Percentiles rank a stretch among this genome's conserved stretches.
Evolutionary conservation across 768 basidiomycete genomes (phyloP).

Genomic region (Boletus subparvulus): DNA sequence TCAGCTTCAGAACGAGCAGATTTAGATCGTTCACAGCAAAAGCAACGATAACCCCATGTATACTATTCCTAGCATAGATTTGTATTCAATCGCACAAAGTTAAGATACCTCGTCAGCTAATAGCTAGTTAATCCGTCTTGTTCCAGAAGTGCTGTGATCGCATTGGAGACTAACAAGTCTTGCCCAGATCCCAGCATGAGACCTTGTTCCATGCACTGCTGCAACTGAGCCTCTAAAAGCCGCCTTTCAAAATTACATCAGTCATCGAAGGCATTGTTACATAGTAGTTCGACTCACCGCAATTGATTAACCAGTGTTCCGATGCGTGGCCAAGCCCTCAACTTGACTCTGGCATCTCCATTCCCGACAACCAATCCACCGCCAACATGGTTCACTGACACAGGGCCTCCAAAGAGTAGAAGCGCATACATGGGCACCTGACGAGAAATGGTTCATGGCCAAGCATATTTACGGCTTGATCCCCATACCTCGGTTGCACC

Average conservation of each 20-base stretch:
- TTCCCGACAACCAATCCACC: constrained; percentile 70
- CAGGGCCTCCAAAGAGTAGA: constrained; percentile 78
- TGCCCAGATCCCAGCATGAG: constrained; percentile 43
- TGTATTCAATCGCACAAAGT: constrained; percentile 9
- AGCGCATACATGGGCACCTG: constrained; percentile 88
- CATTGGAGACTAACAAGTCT: constrained; percentile 53
- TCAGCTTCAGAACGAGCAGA: background rate
- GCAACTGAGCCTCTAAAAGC: constrained; percentile 67
- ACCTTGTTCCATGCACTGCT: constrained; percentile 65
- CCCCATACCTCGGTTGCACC: constrained; percentile 81
- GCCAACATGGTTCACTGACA: constrained; percentile 74
- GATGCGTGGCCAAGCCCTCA: constrained; percentile 87
- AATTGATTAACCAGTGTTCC: constrained; percentile 87
- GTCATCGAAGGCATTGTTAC: background rate
- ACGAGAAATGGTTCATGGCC: background rate
- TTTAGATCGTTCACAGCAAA: background rate
- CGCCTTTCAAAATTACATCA: constrained; percentile 41
- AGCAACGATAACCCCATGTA: background rate
- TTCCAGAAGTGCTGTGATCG: constrained; percentile 41
- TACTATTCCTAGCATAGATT: constrained; percentile 11
- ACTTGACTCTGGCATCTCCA: constrained; percentile 52
- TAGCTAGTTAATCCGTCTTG: constrained; percentile 34
- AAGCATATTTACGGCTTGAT: background rate
- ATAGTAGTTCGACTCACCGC: constrained; percentile 45
- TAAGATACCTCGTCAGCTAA: background rate